These are phyloP conservation scores for Meyerozyma smithsonii DNA, from an alignment of 1,139 yeast genomes.

Conservation along the genomic window DNA sequence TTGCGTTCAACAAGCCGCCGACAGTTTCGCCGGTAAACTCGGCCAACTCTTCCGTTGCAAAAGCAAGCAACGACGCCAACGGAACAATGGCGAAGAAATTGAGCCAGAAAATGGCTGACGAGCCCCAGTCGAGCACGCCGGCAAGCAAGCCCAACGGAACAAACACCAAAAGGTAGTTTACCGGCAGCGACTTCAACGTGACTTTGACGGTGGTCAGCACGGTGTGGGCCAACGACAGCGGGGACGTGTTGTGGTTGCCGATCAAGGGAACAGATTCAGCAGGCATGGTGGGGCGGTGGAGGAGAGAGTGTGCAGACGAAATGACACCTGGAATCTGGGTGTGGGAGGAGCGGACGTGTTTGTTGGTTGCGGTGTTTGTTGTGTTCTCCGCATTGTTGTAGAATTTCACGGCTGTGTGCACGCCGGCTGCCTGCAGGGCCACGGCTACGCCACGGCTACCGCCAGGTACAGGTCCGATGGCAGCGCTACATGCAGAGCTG, in stretches of 20 bases:
- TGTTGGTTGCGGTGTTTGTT: not conserved
- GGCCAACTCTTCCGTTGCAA: conserved; percentile 89
- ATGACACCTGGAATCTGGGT: no score
- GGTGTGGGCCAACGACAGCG: not conserved
- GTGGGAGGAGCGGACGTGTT: no score
- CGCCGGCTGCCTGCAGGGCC: no score
- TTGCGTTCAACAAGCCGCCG: conserved; percentile 92
- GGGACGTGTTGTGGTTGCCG: not conserved
- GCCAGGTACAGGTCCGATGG: no score
- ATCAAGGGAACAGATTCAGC: not conserved
- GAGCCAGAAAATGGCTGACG: conserved; percentile 60
- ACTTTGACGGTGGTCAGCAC: not conserved
- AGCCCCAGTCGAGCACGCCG: conserved; percentile 54
- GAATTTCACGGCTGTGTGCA: not conserved
- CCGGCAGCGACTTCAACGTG: conserved; percentile 62
- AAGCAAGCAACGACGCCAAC: conserved; percentile 82
- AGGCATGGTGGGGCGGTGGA: not conserved
- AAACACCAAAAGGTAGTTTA: conserved; percentile 70
- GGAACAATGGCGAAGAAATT: conserved; percentile 92
- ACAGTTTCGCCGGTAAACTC: conserved; percentile 80
- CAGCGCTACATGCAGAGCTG: no score
- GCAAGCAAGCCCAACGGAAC: conserved; percentile 86
- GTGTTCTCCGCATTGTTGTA: not conserved
- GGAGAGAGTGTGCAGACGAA: no score
- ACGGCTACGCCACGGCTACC: no score